Evolutionary conservation across 2,329 filamentous ascomycete genomes (phyloP).

Genomic region (Aspergillus ibericus): DNA sequence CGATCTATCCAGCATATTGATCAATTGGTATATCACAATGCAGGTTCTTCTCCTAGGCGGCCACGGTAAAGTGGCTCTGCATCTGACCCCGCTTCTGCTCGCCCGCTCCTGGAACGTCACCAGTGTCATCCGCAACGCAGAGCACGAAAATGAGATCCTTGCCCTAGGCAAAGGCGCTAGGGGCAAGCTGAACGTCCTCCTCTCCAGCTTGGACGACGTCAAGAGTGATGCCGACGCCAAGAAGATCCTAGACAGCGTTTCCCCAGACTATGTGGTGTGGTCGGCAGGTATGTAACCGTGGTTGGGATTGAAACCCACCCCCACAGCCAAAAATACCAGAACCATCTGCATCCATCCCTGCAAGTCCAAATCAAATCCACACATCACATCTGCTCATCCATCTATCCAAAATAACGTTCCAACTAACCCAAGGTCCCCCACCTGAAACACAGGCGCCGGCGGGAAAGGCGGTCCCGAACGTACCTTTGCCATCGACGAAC

Average conservation of each 20-base stretch:
- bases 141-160: conserved; percentile 65
- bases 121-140: conserved; percentile 71
- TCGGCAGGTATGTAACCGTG: conserved; percentile 40
- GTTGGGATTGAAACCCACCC: not conserved
- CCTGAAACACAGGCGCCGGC: conserved; percentile 48
- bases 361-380: not conserved
- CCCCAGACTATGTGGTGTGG: conserved; percentile 50
- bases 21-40: conserved; percentile 24
- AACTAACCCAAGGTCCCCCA: not conserved
- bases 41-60: conserved; percentile 74
- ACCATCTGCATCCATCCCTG: not conserved
- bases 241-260: conserved; percentile 53
- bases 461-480: conserved; percentile 54
- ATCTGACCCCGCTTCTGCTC: conserved; percentile 74
- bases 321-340: not conserved
- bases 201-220: conserved; percentile 71
- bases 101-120: conserved; percentile 74
- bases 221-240: conserved; percentile 63
- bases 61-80: conserved; percentile 74
- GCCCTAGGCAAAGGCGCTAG: conserved; percentile 58
- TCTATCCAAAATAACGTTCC: not conserved
- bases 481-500: conserved; percentile 55
- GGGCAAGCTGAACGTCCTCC: conserved; percentile 67
- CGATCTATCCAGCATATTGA: not conserved
- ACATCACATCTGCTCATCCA: not conserved